Conservation (phyloP, 1,139 yeast genomes). For the Diutina neorugosa region DNA sequence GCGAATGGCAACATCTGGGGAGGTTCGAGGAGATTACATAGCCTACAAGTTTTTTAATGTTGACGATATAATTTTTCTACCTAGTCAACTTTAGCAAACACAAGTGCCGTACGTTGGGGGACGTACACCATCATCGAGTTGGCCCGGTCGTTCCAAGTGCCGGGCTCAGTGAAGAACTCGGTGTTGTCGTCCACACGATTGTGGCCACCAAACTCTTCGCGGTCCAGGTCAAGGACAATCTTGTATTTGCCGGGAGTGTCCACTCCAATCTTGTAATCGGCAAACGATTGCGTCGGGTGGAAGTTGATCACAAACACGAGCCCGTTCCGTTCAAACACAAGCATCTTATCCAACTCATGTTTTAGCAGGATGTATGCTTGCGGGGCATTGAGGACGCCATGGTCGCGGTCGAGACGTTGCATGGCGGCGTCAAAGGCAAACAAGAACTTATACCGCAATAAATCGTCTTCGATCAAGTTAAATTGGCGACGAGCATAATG, state of each 20-base stretch:
- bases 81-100: constrained; percentile 20
- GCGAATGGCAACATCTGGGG: constrained; percentile 24
- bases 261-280: constrained; percentile 84
- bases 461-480: constrained; percentile 67
- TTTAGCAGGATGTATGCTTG: constrained; percentile 85
- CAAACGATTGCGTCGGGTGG: constrained; percentile 71
- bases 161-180: constrained; percentile 58
- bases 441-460: constrained; percentile 67
- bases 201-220: constrained; percentile 67
- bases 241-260: constrained; percentile 67
- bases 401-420: constrained; percentile 63
- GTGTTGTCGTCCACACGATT: constrained; percentile 42
- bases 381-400: constrained; percentile 61
- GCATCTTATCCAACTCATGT: constrained; percentile 76
- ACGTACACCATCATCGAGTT: constrained; percentile 75
- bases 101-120: constrained; percentile 74
- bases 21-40: not conserved
- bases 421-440: constrained; percentile 73
- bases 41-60: not conserved
- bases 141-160: constrained; percentile 68
- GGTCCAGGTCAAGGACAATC: constrained; percentile 65
- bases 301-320: constrained; percentile 78
- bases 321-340: constrained; percentile 83
- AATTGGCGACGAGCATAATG: constrained; percentile 94
- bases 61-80: not conserved